Evolutionary conservation across 2,329 filamentous ascomycete genomes (phyloP).

Genomic region (Pseudocercospora ulei): DNA sequence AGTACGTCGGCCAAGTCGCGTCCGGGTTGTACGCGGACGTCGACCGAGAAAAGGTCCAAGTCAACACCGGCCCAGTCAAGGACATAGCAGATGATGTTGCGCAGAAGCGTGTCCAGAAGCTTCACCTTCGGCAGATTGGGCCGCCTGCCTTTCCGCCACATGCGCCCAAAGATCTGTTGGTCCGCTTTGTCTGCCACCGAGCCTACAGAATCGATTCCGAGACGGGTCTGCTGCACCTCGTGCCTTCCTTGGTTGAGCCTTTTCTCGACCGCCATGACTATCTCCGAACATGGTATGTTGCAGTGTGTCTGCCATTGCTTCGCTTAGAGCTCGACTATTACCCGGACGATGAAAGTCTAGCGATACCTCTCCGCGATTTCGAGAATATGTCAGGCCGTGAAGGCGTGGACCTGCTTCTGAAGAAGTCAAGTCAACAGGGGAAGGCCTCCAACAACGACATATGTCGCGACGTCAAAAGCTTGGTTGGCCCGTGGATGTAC

Average conservation of each 20-base stretch:
- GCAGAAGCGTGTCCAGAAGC: constrained; percentile 52
- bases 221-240: constrained; percentile 59
- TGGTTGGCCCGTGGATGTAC: constrained; percentile 66
- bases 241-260: constrained; percentile 58
- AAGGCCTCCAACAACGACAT: constrained; percentile 30
- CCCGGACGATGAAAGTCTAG: constrained; percentile 43
- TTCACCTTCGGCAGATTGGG: constrained; percentile 52
- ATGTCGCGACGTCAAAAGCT: constrained; percentile 56
- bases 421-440: constrained; percentile 40
- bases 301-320: constrained; percentile 58
- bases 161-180: constrained; percentile 48
- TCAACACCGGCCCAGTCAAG: constrained; percentile 51
- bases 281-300: constrained; percentile 59
- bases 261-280: constrained; percentile 55
- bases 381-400: constrained; percentile 50
- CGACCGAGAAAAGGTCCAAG: constrained; percentile 36
- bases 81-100: constrained; percentile 55
- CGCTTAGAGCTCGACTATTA: constrained; percentile 63
- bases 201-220: constrained; percentile 60
- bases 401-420: constrained; percentile 54
- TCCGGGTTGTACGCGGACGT: constrained; percentile 39
- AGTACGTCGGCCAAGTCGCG: constrained; percentile 51
- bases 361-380: constrained; percentile 56
- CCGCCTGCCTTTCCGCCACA: constrained; percentile 44
- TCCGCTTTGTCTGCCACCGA: constrained; percentile 57